phyloP scores from a whole-genome alignment of 495 filamentous ascomycete species.

The Talaromyces wortmannii region DNA sequence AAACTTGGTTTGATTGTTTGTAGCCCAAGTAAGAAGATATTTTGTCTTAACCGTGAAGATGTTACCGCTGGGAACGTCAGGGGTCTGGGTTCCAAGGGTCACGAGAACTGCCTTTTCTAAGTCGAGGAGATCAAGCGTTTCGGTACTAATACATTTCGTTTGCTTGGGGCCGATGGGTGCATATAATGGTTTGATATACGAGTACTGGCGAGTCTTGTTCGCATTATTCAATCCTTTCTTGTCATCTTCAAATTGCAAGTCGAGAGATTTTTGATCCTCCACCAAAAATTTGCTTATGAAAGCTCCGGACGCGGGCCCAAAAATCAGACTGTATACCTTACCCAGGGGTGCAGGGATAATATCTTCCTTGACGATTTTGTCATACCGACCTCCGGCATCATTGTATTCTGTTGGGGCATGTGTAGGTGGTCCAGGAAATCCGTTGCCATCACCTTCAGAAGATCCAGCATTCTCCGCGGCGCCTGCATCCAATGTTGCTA shows the following conservation, averaged over 20 bases:
- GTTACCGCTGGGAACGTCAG: constrained; percentile 92
- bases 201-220: constrained; percentile 65
- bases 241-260: constrained; percentile 76
- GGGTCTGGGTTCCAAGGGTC: constrained; percentile 75
- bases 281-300: constrained; percentile 83
- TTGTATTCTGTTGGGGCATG: constrained; percentile 81
- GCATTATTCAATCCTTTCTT: constrained; percentile 69
- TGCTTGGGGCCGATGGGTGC: constrained; percentile 85
- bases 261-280: constrained; percentile 80
- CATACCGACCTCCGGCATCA: constrained; percentile 71
- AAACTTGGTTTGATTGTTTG: constrained; percentile 75
- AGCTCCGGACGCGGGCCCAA: constrained; percentile 67
- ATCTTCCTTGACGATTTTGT: constrained; percentile 80
- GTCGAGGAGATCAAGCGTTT: constrained; percentile 75
- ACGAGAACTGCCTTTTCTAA: constrained; percentile 81
- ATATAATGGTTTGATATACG: constrained; percentile 86
- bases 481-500: constrained; percentile 35
- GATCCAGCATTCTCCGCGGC: constrained; percentile 47
- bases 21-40: constrained; percentile 89
- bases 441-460: constrained; percentile 38
- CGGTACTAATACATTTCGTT: constrained; percentile 88
- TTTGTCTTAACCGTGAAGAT: constrained; percentile 87
- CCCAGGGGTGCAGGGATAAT: constrained; percentile 81
- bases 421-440: constrained; percentile 75
- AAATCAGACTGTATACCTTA: constrained; percentile 82